phyloP scores from a whole-genome alignment of 139 green algal genomes.

The Auxenochlorella pyrenoidosa region DNA sequence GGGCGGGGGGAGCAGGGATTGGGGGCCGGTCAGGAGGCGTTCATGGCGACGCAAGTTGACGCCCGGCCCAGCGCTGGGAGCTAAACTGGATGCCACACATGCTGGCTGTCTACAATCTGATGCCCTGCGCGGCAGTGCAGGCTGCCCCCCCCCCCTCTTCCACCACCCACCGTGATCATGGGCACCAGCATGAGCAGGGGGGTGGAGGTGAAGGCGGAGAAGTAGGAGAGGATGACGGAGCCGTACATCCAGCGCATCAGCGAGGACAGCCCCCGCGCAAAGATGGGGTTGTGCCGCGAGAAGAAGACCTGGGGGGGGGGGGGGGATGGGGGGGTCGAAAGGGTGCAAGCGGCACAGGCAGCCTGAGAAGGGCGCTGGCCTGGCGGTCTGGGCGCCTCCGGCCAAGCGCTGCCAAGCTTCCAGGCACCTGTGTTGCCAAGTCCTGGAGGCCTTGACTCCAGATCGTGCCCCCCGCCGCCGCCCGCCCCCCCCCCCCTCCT shows the following conservation, averaged over 20 bases:
- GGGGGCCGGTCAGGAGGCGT: background rate
- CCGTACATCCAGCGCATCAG: conserved; percentile 59
- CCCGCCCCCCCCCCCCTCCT: background rate
- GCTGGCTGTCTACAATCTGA: too few species aligned
- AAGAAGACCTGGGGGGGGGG: conserved; percentile 54
- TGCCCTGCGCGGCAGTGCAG: too few species aligned
- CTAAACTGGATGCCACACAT: too few species aligned
- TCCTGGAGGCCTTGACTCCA: too few species aligned
- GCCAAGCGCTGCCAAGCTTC: background rate
- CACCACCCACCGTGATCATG: conserved; percentile 50
- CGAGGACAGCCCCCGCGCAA: conserved; percentile 44
- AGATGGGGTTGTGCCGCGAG: conserved; percentile 51
- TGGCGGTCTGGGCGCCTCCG: too few species aligned
- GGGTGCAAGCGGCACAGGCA: too few species aligned
- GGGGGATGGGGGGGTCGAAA: too few species aligned
- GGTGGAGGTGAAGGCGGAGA: conserved; percentile 59
- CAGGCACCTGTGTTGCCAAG: too few species aligned
- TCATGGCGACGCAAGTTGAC: too few species aligned
- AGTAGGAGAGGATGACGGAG: conserved; percentile 57
- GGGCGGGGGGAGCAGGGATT: background rate
- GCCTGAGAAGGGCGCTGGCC: too few species aligned
- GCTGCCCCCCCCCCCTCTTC: background rate
- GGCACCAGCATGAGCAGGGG: conserved; percentile 64
- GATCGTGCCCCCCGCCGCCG: background rate
- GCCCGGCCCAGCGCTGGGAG: too few species aligned